A percentile compares a stretch with the other conserved stretches of the same genome.
Conservation (phyloP, 345 rosid species). For the Brassica carinata region DNA sequence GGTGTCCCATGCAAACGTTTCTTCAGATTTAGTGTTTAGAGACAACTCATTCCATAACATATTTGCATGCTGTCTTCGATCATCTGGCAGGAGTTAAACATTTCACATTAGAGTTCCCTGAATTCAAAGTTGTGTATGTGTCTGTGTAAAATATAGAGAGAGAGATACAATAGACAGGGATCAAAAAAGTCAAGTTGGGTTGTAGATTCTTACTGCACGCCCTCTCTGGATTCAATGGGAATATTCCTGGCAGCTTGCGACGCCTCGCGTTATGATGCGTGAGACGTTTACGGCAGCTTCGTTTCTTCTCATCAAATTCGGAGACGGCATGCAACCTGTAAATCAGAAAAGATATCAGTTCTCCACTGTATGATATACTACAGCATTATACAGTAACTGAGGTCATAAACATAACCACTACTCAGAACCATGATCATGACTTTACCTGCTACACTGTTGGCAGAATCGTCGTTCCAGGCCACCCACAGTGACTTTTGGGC, state of each 20-base stretch:
- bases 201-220: constrained; percentile 35
- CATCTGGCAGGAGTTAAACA: constrained; percentile 54
- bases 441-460: constrained; percentile 90
- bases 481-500: constrained; percentile 60
- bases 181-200: background rate
- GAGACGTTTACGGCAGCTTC: constrained; percentile 92
- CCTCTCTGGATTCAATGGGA: constrained; percentile 52
- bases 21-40: constrained; percentile 44
- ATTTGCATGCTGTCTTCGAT: constrained; percentile 61
- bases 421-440: constrained; percentile 8
- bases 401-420: background rate
- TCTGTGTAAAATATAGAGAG: background rate
- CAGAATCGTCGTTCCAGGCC: constrained; percentile 85
- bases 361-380: background rate
- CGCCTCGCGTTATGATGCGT: constrained; percentile 98
- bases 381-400: too few relatives aligned
- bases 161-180: background rate
- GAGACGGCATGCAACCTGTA: constrained; percentile 80
- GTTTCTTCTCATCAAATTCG: constrained; percentile 90
- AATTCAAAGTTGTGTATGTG: background rate
- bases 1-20: constrained; percentile 48
- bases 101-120: background rate
- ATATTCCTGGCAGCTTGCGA: constrained; percentile 76
- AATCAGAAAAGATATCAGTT: constrained; percentile 7
- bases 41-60: constrained; percentile 53